Evolutionary conservation across 2,329 filamentous ascomycete genomes (phyloP), one percentile per base, ranked within the genome.

Genomic region (Neofusicoccum ribis): DNA sequence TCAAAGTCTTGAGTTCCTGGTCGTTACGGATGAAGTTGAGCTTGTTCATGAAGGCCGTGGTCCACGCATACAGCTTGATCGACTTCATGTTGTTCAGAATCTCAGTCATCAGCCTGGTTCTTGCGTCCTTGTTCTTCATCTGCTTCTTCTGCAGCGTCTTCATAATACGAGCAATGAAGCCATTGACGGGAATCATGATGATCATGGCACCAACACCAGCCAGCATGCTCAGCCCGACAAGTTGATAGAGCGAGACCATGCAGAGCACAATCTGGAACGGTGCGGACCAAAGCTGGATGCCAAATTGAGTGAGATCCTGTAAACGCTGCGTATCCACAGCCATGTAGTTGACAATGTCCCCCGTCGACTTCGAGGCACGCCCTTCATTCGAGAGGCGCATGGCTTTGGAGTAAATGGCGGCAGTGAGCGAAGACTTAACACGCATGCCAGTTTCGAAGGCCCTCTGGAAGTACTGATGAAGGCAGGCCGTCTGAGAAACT

Each of bases 61-160:
- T 94, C 95, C 95, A 99, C 36, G 95, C 95, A 76, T 97, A 99
- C 20, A 99, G 86, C 81, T 99, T 99, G 82, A 99, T 84, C 75
- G 93, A 96, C 83, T 99, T 99, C 91, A 99, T 99, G 80, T 98
- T 98, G 83, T 96, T 97, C 74, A 99, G 84, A 70, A 99, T 99
- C 78, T 99, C 95, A 6, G 94, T 96, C 84, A 98, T 97, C 66
- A 99, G 81, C 58, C 94, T 88, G 52, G 93, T 97, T 74, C 95
- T 88, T 44, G 93, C 86, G 73, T 99, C 95, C 81, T 99, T 99
- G 82, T 98, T 98, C 83, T 96, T 96, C 95, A 99, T 99, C 81
- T 99, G 95, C 69, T 89, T 84, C 79, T 98, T 96, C 76, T 99
- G 96, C 71, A 99, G 81, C 49, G 86, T 92, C 81, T 97, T 97